These are phyloP conservation scores for Groenewaldozyma auringiensis DNA, from an alignment of 1,139 yeast genomes.

Conservation along the genomic window DNA sequence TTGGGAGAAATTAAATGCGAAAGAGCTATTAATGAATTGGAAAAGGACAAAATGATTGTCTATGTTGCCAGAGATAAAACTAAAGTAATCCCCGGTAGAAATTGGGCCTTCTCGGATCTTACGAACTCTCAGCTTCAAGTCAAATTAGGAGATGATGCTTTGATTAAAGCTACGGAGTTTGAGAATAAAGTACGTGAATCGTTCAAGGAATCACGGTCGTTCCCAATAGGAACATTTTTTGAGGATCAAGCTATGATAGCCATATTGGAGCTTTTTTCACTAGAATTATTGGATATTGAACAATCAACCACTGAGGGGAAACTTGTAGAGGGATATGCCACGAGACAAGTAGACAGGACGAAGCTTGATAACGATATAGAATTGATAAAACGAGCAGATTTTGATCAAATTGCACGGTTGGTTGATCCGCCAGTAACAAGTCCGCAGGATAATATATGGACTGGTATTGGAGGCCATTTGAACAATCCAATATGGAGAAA, in stretches of 20 bases:
- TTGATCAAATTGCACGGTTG: slow-evolving; percentile 12
- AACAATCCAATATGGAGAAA: slow-evolving; percentile 54
- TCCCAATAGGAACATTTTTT: slow-evolving; percentile 51
- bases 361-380: slow-evolving; percentile 55
- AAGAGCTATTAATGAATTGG: slow-evolving; percentile 46
- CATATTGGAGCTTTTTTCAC: slow-evolving; percentile 42
- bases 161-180: slow-evolving; percentile 42
- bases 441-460: slow-evolving; percentile 64
- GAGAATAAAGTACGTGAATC: slow-evolving; percentile 36
- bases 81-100: slow-evolving; percentile 35
- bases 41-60: slow-evolving; percentile 47
- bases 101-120: slow-evolving; percentile 54
- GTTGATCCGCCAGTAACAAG: slow-evolving; percentile 44
- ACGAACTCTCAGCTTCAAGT: slow-evolving; percentile 39
- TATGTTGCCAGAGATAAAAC: slow-evolving; percentile 42
- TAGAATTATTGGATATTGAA: slow-evolving; percentile 35
- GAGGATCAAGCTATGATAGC: slow-evolving; percentile 52
- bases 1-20: slow-evolving; percentile 42
- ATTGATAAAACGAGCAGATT: slow-evolving; percentile 15
- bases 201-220: slow-evolving; percentile 40
- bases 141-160: slow-evolving; percentile 37
- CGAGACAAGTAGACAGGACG: slow-evolving; percentile 54
- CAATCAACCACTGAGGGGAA: slow-evolving; percentile 48
- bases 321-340: slow-evolving; percentile 48
- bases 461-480: slow-evolving; percentile 55